Base-by-base conservation (phyloP, 257 asterid genomes). In the Eucommia ulmoides region DNA sequence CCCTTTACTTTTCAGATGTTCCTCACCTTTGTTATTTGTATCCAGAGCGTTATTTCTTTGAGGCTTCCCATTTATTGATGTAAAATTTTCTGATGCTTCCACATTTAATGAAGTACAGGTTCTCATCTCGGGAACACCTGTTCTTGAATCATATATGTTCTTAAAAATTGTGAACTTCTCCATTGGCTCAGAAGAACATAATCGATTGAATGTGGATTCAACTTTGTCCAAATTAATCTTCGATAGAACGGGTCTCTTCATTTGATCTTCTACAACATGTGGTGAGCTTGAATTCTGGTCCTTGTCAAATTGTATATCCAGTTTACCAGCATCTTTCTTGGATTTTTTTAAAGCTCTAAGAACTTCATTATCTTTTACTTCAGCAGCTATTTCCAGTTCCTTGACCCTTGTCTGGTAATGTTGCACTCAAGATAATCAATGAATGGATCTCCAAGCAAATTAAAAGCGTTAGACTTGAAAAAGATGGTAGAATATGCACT, bases 311-410 rank as follows among this genome's bases (percentile, higher is more conserved):
- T 21, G 23, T 19, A 17, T 1, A 24, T 52, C 56, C 19, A 54
- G 33, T 16, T 61, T 48, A 46, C n/a, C 29, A 24, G 59, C 18
- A 22, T 50, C 49, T 50, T 55, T 57, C 54, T 49, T 58, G 22
- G 72, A 66, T 41, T 58, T 42, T 61, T 71, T 85, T 60, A 82
- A 63, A 53, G 35, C 75, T 67, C 89, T 75, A 70, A 91, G 63
- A 58, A 69, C 73, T 59, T 69, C 83, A 54, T 83, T 86, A 35
- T 81, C 95, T 54, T 77, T 91, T 58, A 24, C 66, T 54, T 91
- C 96, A 57, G 60, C 56, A 42, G 67, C 64, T 20, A 67, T 56
- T 71, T 78, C 96, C 44, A 86, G 74, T 54, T 81, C 94, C 44
- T 69, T 83, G 56, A 86, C 67, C 64, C 80, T 81, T 58, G 61